phyloP scores from a whole-genome alignment of 1,284 basidiomycete genomes.

The Earliella scabrosa region DNA sequence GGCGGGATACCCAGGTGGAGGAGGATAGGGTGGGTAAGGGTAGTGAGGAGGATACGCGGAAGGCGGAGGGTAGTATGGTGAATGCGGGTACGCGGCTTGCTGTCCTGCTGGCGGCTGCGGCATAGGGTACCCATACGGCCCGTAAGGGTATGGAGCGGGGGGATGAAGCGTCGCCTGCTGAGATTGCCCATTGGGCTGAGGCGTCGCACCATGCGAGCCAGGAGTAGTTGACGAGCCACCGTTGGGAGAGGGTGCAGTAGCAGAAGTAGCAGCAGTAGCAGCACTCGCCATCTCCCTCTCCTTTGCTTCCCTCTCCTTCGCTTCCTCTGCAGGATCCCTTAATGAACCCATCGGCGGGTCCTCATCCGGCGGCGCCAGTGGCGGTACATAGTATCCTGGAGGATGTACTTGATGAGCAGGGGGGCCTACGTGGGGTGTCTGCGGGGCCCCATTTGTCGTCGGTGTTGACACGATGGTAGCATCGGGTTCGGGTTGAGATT shows the following conservation, averaged over 20 bases:
- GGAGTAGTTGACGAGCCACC: conserved; percentile 15
- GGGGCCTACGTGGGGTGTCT: conserved; percentile 5
- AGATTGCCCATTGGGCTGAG: conserved; percentile 11
- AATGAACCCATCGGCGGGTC: conserved; percentile 31
- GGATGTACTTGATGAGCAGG: conserved; percentile 30
- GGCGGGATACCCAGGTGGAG: conserved; percentile 40
- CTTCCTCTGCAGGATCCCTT: conserved; percentile 22
- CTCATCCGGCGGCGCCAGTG: conserved; percentile 8
- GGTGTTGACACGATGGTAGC: not conserved
- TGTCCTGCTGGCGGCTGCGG: conserved; percentile 33
- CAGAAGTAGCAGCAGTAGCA: conserved; percentile 6
- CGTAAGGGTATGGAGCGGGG: conserved; percentile 33
- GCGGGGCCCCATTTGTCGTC: not conserved
- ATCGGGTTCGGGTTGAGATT: conserved; percentile 4
- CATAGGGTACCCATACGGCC: conserved; percentile 30
- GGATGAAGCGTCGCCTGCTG: conserved; percentile 22
- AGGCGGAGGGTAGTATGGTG: conserved; percentile 52
- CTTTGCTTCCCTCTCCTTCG: conserved; percentile 9
- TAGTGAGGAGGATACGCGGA: conserved; percentile 31
- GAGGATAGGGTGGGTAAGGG: conserved; percentile 42
- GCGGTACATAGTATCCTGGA: conserved; percentile 17
- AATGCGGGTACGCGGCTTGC: conserved; percentile 60
- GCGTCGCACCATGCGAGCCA: conserved; percentile 11
- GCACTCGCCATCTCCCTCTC: conserved; percentile 12
- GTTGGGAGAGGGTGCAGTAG: conserved; percentile 19